Evolutionary conservation across 208 protist genomes (phyloP).

Genomic region (Trypanosoma vivax): DNA sequence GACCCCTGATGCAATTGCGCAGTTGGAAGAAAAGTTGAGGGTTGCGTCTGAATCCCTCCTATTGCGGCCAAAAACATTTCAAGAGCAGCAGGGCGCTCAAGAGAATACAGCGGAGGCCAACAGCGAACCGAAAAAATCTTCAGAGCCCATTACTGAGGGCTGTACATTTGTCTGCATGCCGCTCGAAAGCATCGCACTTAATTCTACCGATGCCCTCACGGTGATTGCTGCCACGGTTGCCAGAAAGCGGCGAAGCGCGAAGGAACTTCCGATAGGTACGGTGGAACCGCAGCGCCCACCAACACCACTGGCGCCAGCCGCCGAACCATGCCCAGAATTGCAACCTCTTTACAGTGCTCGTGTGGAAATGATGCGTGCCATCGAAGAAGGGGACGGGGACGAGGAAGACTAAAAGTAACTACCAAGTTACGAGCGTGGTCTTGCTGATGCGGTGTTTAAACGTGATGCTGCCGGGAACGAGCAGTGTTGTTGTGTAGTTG

Average conservation of each 20-base stretch:
- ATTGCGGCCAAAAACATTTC: neutral
- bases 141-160: conserved; percentile 8
- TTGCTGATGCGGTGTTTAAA: no score
- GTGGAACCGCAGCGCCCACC: conserved; percentile 65
- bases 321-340: conserved; percentile 69
- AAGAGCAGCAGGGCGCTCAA: neutral
- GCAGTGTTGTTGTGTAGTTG: conserved; percentile 38
- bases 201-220: conserved; percentile 64
- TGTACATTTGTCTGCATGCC: conserved; percentile 44
- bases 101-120: neutral
- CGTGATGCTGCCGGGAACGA: no score
- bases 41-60: conserved; percentile 7
- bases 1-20: conserved; percentile 49
- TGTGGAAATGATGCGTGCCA: conserved; percentile 36
- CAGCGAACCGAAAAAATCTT: neutral
- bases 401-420: conserved; percentile 9
- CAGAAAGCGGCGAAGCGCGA: conserved; percentile 22
- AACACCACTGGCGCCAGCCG: conserved; percentile 63
- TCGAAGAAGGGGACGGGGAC: conserved; percentile 36
- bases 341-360: conserved; percentile 76
- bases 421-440: no score
- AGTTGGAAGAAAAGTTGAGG: conserved; percentile 40
- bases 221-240: conserved; percentile 36
- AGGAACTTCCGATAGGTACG: conserved; percentile 49
- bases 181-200: conserved; percentile 25